These are phyloP conservation scores for Podospora didyma DNA, from an alignment of 495 filamentous ascomycete genomes.

Conservation along the genomic window DNA sequence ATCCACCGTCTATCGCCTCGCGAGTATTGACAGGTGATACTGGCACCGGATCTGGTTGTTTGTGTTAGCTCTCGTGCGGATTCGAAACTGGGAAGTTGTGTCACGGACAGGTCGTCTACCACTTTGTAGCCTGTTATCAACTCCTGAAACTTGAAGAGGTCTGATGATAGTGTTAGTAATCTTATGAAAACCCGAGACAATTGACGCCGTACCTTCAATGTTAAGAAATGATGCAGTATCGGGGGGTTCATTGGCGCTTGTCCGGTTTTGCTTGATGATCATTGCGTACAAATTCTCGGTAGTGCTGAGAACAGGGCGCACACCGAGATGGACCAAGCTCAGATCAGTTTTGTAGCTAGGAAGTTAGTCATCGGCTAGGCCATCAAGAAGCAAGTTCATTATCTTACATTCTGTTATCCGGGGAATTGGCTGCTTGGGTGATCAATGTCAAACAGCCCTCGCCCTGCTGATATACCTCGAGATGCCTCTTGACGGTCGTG, in stretches of 20 bases:
- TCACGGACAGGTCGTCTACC: constrained; percentile 15
- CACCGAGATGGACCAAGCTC: background rate
- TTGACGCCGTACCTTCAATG: too few relatives aligned
- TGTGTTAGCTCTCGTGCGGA: background rate
- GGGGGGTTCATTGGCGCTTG: background rate
- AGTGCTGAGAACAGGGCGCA: background rate
- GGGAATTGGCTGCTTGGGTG: background rate
- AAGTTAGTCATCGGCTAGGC: background rate
- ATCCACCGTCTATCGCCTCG: background rate
- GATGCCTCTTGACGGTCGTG: background rate
- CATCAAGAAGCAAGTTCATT: too few relatives aligned
- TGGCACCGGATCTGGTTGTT: background rate
- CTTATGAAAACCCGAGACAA: too few relatives aligned
- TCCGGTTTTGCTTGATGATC: background rate
- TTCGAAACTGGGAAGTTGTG: background rate
- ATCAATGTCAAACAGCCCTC: background rate
- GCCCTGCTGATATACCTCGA: background rate
- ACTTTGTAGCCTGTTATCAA: constrained; percentile 18
- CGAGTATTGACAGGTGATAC: background rate
- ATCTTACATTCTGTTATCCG: background rate
- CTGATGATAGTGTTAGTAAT: background rate
- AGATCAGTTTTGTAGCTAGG: background rate
- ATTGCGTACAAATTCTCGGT: background rate
- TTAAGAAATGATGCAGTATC: background rate
- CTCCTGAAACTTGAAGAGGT: constrained; percentile 15